Conservation (phyloP, 1,284 basidiomycete genomes). For the Naganishia albida region DNA sequence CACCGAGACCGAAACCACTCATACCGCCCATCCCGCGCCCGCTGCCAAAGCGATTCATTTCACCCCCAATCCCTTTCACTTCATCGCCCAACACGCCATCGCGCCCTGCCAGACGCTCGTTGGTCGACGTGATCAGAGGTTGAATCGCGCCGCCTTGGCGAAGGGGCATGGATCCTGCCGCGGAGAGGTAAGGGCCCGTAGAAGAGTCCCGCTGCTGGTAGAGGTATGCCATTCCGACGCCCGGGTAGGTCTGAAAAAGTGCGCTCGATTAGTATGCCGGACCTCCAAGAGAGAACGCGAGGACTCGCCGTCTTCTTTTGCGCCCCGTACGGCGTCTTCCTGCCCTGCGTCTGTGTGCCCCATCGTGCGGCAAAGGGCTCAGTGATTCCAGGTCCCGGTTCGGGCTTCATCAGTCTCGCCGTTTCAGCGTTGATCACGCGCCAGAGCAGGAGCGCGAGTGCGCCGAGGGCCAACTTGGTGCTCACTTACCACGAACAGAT, state of each 20-base stretch:
- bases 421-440: slow-evolving; percentile 30
- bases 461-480: slow-evolving; percentile 26
- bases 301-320: slow-evolving; percentile 21
- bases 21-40: not conserved
- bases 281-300: not conserved
- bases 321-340: slow-evolving; percentile 30
- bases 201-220: slow-evolving; percentile 12
- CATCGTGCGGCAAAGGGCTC: slow-evolving; percentile 32
- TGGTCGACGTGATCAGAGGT: slow-evolving; percentile 23
- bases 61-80: slow-evolving; percentile 9
- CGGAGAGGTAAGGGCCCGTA: not conserved
- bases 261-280: not conserved
- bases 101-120: slow-evolving; percentile 25
- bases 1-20: not conserved
- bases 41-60: not conserved
- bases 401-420: slow-evolving; percentile 22
- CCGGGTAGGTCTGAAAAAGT: slow-evolving; percentile 15
- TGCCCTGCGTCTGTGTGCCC: slow-evolving; percentile 29
- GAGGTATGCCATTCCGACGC: slow-evolving; percentile 34
- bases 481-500: slow-evolving; percentile 17
- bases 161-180: slow-evolving; percentile 4
- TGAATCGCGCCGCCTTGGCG: slow-evolving; percentile 14
- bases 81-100: slow-evolving; percentile 24
- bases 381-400: slow-evolving; percentile 26
- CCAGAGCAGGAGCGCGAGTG: slow-evolving; percentile 32